phyloP scores from a whole-genome alignment of 2,329 filamentous ascomycete genomes.

The Trichoderma gracile region DNA sequence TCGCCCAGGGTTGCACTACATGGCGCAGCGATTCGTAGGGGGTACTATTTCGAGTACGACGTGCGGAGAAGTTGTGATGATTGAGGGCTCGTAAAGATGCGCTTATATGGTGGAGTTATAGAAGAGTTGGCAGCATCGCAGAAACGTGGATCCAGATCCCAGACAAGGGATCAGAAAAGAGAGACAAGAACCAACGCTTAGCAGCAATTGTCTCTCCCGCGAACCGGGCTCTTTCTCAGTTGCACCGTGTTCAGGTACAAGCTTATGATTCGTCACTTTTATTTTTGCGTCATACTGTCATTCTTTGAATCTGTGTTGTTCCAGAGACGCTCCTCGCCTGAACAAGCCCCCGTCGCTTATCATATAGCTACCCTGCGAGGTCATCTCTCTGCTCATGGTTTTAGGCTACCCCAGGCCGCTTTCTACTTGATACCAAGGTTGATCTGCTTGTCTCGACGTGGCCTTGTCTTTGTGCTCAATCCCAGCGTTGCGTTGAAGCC shows the following conservation, averaged over 20 bases:
- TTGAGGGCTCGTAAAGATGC: neutral
- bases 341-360: too few relatives aligned
- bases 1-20: too few relatives aligned
- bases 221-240: neutral
- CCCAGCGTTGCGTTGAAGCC: neutral
- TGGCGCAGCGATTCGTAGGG: too few relatives aligned
- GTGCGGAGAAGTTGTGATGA: too few relatives aligned
- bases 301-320: neutral
- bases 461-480: neutral
- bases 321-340: conserved; percentile 1
- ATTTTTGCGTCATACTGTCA: too few relatives aligned
- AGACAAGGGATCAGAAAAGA: neutral
- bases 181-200: too few relatives aligned
- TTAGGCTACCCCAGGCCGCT: too few relatives aligned
- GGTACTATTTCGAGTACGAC: too few relatives aligned
- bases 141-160: neutral
- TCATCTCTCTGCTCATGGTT: neutral
- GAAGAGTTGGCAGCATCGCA: neutral
- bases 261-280: conserved; percentile 21
- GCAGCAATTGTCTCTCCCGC: conserved; percentile 4
- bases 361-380: too few relatives aligned
- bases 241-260: conserved; percentile 12
- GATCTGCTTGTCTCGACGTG: conserved; percentile 3
- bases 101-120: neutral
- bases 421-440: conserved; percentile 21